phyloP scores from a whole-genome alignment of 2,329 filamentous ascomycete genomes.

The Coniella vitis region DNA sequence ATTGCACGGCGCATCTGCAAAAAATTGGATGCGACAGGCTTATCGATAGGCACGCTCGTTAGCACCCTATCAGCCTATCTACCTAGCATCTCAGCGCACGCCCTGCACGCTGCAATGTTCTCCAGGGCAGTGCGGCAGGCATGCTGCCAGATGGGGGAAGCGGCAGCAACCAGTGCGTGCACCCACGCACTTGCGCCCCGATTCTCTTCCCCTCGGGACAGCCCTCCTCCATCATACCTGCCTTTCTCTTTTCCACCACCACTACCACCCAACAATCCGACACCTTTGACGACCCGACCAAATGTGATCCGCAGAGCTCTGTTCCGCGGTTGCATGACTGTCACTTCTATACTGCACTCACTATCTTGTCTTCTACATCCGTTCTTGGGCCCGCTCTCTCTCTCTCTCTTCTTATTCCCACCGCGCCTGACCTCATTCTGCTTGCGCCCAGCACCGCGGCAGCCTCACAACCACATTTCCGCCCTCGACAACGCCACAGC shows the following conservation, averaged over 20 bases:
- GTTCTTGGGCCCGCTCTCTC: neutral
- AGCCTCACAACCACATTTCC: neutral
- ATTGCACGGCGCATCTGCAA: neutral
- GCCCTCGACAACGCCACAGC: neutral
- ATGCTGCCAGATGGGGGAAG: neutral
- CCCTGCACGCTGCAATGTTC: neutral
- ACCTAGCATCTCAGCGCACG: neutral
- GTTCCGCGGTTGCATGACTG: slow-evolving; percentile 3
- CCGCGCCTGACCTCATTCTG: neutral
- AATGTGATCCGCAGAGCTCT: slow-evolving; percentile 9
- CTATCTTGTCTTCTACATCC: neutral
- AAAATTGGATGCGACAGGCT: neutral
- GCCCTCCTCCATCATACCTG: neutral
- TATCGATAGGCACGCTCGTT: neutral
- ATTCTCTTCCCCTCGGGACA: slow-evolving; percentile 1
- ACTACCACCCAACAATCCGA: neutral
- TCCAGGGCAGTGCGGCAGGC: neutral
- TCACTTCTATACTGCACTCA: slow-evolving; percentile 1
- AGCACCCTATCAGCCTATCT: neutral
- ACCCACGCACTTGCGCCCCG: neutral
- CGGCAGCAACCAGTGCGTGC: neutral
- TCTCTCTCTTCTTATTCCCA: too few relatives aligned
- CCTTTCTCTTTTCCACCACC: slow-evolving; percentile 4
- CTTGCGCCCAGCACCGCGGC: slow-evolving; percentile 10
- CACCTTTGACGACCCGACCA: neutral